These are phyloP conservation scores for Trametes sp. DNA, from an alignment of 1,284 basidiomycete species.

Conservation along the genomic window DNA sequence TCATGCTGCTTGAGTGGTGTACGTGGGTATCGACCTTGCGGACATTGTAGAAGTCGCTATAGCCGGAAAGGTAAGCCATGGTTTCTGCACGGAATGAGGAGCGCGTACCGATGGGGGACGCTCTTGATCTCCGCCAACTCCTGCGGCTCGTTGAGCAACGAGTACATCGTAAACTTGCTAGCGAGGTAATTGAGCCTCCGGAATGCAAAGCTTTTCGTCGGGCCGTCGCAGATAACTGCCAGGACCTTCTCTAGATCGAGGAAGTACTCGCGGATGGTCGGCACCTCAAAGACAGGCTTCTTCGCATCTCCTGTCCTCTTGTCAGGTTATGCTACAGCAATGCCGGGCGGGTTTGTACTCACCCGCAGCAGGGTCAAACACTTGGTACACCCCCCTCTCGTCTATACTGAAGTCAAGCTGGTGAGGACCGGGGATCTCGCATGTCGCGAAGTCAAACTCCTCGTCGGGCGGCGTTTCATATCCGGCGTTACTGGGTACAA, in stretches of 20 bases:
- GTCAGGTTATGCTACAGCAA: neutral
- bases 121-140: slow-evolving; percentile 97
- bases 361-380: slow-evolving; percentile 56
- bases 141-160: slow-evolving; percentile 92
- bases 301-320: slow-evolving; percentile 37
- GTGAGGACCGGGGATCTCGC: slow-evolving; percentile 68
- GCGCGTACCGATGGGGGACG: slow-evolving; percentile 72
- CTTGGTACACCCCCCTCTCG: slow-evolving; percentile 87
- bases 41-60: slow-evolving; percentile 97
- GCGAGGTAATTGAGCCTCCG: slow-evolving; percentile 91
- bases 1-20: slow-evolving; percentile 99
- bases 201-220: slow-evolving; percentile 96
- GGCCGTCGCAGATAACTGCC: slow-evolving; percentile 89
- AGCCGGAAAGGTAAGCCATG: neutral
- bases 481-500: slow-evolving; percentile 53
- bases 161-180: slow-evolving; percentile 97
- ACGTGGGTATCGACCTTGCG: slow-evolving; percentile 99
- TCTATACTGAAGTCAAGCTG: slow-evolving; percentile 78
- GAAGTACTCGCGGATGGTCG: slow-evolving; percentile 93
- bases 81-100: neutral
- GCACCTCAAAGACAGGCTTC: slow-evolving; percentile 80
- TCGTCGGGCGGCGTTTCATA: slow-evolving; percentile 47
- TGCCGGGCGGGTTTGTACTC: slow-evolving; percentile 1
- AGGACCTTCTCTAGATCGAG: slow-evolving; percentile 94
- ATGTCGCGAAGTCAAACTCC: slow-evolving; percentile 73